Conservation (phyloP, 495 filamentous ascomycete species). For the Neurospora pannonica region DNA sequence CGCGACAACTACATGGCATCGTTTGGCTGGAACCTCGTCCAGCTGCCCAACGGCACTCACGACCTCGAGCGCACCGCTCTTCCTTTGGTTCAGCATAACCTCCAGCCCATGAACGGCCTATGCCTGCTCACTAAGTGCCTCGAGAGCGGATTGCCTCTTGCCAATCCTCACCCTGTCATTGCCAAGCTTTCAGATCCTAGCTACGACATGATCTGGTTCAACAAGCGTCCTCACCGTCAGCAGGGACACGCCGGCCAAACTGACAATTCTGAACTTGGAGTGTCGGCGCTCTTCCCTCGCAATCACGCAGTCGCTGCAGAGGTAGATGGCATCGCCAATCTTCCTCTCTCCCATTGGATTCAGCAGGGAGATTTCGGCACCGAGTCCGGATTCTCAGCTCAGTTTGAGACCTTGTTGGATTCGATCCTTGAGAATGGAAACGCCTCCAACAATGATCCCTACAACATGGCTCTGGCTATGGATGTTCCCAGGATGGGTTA, state of each 20-base stretch:
- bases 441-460: neutral
- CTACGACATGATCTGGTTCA: constrained; percentile 18
- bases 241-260: neutral
- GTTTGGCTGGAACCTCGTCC: constrained; percentile 14
- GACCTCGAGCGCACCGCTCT: constrained; percentile 7
- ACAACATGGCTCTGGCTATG: neutral
- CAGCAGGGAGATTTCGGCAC: neutral
- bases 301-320: neutral
- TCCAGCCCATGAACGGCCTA: constrained; percentile 17
- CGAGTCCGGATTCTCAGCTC: neutral
- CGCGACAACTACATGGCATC: constrained; percentile 15
- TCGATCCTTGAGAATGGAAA: neutral
- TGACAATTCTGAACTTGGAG: neutral
- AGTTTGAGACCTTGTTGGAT: neutral
- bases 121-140: constrained; percentile 15
- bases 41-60: constrained; percentile 9
- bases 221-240: constrained; percentile 1
- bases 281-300: neutral
- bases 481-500: neutral
- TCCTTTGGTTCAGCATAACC: constrained; percentile 1
- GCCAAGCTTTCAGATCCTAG: constrained; percentile 11
- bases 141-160: constrained; percentile 14
- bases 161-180: constrained; percentile 11
- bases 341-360: neutral
- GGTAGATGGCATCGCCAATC: neutral